A percentile compares a stretch with the other conserved stretches of the same genome.
Evolutionary conservation across 768 basidiomycete species (phyloP).

Genomic region (Cystofilobasidium capitatum): DNA sequence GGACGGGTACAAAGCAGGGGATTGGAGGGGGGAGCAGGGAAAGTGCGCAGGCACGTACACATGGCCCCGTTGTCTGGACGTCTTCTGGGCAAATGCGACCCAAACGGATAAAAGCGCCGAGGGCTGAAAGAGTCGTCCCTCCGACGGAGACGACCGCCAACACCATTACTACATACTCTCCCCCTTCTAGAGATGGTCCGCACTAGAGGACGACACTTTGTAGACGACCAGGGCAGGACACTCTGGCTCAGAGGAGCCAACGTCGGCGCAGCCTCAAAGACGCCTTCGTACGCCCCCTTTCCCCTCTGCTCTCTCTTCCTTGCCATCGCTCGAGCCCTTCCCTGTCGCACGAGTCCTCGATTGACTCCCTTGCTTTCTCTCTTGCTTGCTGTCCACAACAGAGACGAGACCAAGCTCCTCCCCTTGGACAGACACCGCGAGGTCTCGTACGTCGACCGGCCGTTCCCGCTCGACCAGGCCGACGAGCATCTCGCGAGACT

Average conservation of each 20-base stretch:
- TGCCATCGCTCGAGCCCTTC: neutral
- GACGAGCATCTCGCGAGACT: slow-evolving; percentile 55
- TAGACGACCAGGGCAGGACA: slow-evolving; percentile 69
- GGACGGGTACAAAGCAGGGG: too few relatives aligned
- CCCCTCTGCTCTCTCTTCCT: slow-evolving; percentile 5
- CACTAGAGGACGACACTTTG: slow-evolving; percentile 65
- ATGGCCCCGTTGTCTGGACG: too few relatives aligned
- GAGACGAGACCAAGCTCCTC: slow-evolving; percentile 49
- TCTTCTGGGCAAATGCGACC: too few relatives aligned
- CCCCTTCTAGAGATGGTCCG: neutral
- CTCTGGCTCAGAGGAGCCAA: slow-evolving; percentile 77
- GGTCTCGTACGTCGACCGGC: slow-evolving; percentile 79
- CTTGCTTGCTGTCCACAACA: slow-evolving; percentile 33
- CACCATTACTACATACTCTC: too few relatives aligned
- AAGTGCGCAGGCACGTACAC: too few relatives aligned
- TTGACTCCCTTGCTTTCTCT: neutral
- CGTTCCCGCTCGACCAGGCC: slow-evolving; percentile 83
- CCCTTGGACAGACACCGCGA: slow-evolving; percentile 58
- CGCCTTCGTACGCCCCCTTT: slow-evolving; percentile 50
- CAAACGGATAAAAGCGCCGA: too few relatives aligned
- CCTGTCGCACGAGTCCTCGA: neutral
- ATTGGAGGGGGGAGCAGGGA: too few relatives aligned
- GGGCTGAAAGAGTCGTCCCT: too few relatives aligned
- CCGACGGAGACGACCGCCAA: too few relatives aligned
- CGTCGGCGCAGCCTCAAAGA: slow-evolving; percentile 70